phyloP scores from a whole-genome alignment of 139 green algal genomes.

The Nannochloris sp. region DNA sequence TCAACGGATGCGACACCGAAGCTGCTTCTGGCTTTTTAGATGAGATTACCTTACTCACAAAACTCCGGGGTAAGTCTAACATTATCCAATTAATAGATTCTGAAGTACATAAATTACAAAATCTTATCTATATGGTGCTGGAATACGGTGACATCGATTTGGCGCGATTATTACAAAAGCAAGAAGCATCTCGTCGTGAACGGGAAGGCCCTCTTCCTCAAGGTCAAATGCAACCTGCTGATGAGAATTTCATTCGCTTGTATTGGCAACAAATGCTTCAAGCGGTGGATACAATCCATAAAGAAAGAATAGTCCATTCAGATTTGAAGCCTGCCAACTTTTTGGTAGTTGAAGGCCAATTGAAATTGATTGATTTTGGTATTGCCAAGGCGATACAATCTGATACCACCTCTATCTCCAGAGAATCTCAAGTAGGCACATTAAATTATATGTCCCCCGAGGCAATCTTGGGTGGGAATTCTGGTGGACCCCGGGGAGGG shows the following conservation, averaged over 20 bases:
- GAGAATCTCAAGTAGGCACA: slow-evolving; percentile 89
- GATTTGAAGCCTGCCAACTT: slow-evolving; percentile 98
- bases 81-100: slow-evolving; percentile 95
- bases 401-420: slow-evolving; percentile 89
- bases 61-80: slow-evolving; percentile 68
- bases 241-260: slow-evolving; percentile 93
- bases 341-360: slow-evolving; percentile 87
- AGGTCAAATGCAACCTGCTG: slow-evolving; percentile 29
- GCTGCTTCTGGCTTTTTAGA: slow-evolving; percentile 86
- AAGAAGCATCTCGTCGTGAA: slow-evolving; percentile 19
- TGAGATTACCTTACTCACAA: slow-evolving; percentile 85
- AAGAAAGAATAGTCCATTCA: slow-evolving; percentile 88
- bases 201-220: background rate
- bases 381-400: slow-evolving; percentile 86
- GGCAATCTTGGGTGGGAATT: slow-evolving; percentile 76
- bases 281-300: slow-evolving; percentile 89
- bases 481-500: slow-evolving; percentile 62
- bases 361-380: slow-evolving; percentile 99
- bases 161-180: slow-evolving; percentile 64
- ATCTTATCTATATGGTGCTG: slow-evolving; percentile 88
- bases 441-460: slow-evolving; percentile 99
- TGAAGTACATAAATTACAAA: slow-evolving; percentile 37
- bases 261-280: slow-evolving; percentile 98
- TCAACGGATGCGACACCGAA: slow-evolving; percentile 61
- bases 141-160: slow-evolving; percentile 98